phyloP scores from a whole-genome alignment of 2,329 filamentous ascomycete species.

The Nigrospora oryzae region DNA sequence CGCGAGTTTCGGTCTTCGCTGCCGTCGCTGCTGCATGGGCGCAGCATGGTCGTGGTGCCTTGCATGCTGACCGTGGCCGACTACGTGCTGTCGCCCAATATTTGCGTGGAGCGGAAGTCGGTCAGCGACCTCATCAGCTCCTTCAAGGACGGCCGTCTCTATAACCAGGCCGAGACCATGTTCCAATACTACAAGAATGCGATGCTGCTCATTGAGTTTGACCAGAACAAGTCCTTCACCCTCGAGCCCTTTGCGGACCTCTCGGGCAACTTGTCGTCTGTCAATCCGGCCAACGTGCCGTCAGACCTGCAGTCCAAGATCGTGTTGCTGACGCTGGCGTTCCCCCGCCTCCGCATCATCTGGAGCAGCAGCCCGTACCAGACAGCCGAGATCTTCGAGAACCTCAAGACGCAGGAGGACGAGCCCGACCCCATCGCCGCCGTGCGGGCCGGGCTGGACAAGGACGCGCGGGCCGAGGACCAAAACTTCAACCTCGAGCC shows the following conservation, averaged over 20 bases:
- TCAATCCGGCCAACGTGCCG: conserved; percentile 49
- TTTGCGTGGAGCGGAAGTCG: conserved; percentile 92
- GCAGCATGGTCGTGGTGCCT: conserved; percentile 79
- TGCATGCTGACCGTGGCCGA: conserved; percentile 96
- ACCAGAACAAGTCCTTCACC: conserved; percentile 94
- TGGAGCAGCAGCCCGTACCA: conserved; percentile 93
- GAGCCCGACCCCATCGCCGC: conserved; percentile 89
- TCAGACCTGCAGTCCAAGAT: conserved; percentile 86
- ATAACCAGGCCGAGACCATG: conserved; percentile 90
- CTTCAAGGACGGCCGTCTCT: conserved; percentile 85
- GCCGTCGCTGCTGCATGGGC: conserved; percentile 82
- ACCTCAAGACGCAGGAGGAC: conserved; percentile 79
- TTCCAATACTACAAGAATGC: conserved; percentile 82
- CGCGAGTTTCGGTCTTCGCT: conserved; percentile 92
- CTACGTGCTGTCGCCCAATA: conserved; percentile 84
- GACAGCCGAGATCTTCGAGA: conserved; percentile 93
- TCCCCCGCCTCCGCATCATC: conserved; percentile 81
- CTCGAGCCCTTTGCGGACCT: conserved; percentile 72
- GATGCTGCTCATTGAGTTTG: conserved; percentile 95
- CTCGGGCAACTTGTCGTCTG: conserved; percentile 51
- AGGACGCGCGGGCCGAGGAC: conserved; percentile 50
- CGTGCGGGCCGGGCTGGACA: conserved; percentile 71
- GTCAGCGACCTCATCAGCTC: conserved; percentile 85
- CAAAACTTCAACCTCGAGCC: conserved; percentile 75
- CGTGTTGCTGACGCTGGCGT: conserved; percentile 85